Base-by-base conservation (phyloP, 352 stramenopile genomes). In the Ochromonadaceae sp. region DNA sequence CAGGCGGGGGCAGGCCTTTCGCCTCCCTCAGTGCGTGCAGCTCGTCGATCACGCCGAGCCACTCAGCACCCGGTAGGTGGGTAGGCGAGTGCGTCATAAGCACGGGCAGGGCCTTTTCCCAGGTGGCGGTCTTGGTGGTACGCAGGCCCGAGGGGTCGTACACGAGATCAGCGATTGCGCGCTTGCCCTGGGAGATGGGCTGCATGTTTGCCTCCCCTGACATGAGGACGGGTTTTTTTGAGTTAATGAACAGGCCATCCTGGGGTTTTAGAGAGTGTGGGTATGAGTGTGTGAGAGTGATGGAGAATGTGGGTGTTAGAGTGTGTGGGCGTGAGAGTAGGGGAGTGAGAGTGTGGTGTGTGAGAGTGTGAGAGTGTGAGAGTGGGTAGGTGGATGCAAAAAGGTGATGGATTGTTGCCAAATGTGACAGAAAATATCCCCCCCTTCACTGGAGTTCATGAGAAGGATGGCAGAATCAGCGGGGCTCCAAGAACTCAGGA, bases 141-240 rank as follows among this genome's bases (percentile, higher is more conserved):
- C 70, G 42, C 30, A 76, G 59, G 7, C 70, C 70, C 5, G 70
- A 74, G 48, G 70, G 70, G 48, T 76, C 70, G 59, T 77, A 76
- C 47, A 28, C 61, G 15, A 74, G 30, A 9, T 74, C 69, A 39
- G 69, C 69, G 10, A 68, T 66, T 42, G 69, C 74, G 26, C 74
- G 68, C 42, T 74, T 70, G 30, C 67, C 67, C 40, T 55, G 35
- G 10, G 60, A 72, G 7, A 50, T 50, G 38, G 34, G 59, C n/a
- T n/a, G n/a, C n/a, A n/a, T n/a, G n/a, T n/a, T n/a, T n/a, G n/a
- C n/a, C n/a, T n/a, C n/a, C n/a, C n/a, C n/a, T n/a, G n/a, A n/a
- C n/a, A n/a, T n/a, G n/a, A n/a, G n/a, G n/a, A n/a, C n/a, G n/a
- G n/a, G n/a, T n/a, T n/a, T n/a, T n/a, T n/a, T n/a, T n/a, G n/a